Base-by-base conservation (phyloP, 2,329 filamentous ascomycete genomes). In the Colletotrichum tropicale region DNA sequence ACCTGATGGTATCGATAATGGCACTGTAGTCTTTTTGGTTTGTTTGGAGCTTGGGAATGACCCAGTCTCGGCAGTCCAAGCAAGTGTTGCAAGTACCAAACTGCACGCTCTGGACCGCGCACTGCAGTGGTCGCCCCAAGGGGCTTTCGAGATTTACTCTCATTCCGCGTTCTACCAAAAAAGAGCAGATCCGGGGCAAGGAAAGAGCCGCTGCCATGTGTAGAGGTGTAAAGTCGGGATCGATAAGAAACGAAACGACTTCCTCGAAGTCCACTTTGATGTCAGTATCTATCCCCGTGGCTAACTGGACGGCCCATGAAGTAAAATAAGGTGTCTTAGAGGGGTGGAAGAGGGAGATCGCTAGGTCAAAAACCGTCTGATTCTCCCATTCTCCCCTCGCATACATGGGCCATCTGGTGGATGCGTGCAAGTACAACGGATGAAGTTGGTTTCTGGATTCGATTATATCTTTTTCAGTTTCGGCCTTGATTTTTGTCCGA, bases 401-500 rank as follows among this genome's bases (percentile, higher is more conserved):
- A n/a, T 60, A 61, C 2, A 24, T 0, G 3, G 24, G 34, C 70
- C 64, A 66, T 4, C 7, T 0, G 1, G 13, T 21, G 2, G 36
- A 24, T 1, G 67, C 26, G 6, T n/a, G 15, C 7, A 0, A 2
- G 0, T 67, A 67, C 18, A 67, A 21, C 8, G 43, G 21, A 5
- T 48, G 38, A n/a, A 12, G 24, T 0, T 1, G 4, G 1, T 43
- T 32, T 3, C 15, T 70, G 0, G 18, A 48, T 0, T n/a, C 0
- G 2, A 48, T 48, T n/a, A 18, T 0, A 0, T 38, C 36, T 38
- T 0, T 8, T 18, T n/a, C 12, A 16, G 52, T 16, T 0, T 43
- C 1, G 0, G 2, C 2, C n/a, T 70, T 34, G 0, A 36, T 24
- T 0, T 21, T 12, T 1, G 4, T 0, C 0, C 3, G 16, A 0